Conservation (phyloP, 305 asterid species). For the Coffea humblotiana region DNA sequence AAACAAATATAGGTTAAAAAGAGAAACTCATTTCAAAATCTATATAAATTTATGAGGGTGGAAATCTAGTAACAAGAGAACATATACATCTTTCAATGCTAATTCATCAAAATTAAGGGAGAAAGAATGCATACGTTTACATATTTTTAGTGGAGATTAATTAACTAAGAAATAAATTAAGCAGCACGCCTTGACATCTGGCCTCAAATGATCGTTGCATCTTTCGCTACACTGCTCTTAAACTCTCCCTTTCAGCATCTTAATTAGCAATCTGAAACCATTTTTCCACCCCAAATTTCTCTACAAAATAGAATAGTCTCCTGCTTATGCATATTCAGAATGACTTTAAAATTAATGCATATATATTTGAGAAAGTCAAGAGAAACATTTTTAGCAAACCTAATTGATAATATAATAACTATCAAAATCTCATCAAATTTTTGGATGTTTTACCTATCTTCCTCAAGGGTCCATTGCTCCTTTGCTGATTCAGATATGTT, state of each 20-base stretch:
- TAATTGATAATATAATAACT: neutral
- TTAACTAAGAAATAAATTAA: neutral
- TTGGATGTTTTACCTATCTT: slow-evolving; percentile 53
- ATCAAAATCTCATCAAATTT: neutral
- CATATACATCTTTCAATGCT: neutral
- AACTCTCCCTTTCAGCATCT: slow-evolving; percentile 73
- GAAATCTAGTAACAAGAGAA: neutral
- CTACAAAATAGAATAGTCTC: slow-evolving; percentile 65
- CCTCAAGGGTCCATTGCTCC: slow-evolving; percentile 91
- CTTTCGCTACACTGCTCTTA: slow-evolving; percentile 94
- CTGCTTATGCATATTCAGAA: slow-evolving; percentile 25
- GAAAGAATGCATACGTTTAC: neutral
- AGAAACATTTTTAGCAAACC: too few relatives aligned
- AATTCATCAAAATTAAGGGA: neutral
- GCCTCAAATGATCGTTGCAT: slow-evolving; percentile 91
- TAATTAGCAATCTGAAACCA: slow-evolving; percentile 75
- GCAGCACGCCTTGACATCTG: slow-evolving; percentile 67
- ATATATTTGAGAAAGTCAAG: neutral
- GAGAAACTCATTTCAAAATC: too few relatives aligned
- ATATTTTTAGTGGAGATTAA: neutral
- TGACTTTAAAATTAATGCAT: neutral
- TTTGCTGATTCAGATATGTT: slow-evolving; percentile 58
- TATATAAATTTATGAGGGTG: neutral
- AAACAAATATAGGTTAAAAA: too few relatives aligned
- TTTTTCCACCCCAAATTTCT: slow-evolving; percentile 73